phyloP scores from a whole-genome alignment of 2,329 filamentous ascomycete genomes.

The Monosporascus sp. region DNA sequence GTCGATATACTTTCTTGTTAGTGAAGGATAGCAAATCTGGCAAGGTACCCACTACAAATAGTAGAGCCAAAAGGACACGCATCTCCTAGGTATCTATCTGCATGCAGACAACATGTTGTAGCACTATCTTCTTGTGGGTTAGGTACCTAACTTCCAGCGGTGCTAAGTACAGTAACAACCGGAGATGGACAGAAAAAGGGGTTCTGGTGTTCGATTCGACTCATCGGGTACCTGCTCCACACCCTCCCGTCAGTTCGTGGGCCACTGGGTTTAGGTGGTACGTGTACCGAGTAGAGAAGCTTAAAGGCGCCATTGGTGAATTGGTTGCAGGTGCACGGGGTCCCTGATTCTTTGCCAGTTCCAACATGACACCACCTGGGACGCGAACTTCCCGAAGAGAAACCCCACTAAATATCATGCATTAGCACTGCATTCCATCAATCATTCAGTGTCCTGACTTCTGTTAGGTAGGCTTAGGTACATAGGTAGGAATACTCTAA shows the following conservation, averaged over 20 bases:
- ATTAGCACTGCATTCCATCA: neutral
- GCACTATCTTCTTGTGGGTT: too few species aligned
- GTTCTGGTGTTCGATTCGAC: neutral
- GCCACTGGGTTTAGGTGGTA: neutral
- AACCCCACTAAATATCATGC: neutral
- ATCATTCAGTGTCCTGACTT: neutral
- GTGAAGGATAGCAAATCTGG: too few species aligned
- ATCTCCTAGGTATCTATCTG: too few species aligned
- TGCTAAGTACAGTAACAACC: neutral
- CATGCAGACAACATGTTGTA: too few species aligned
- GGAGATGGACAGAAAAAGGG: neutral
- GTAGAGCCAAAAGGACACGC: too few species aligned
- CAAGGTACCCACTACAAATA: too few species aligned
- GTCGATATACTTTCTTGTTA: too few species aligned
- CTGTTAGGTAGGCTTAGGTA: neutral
- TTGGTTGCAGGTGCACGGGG: neutral
- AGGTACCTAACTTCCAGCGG: too few species aligned
- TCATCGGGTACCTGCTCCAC: neutral
- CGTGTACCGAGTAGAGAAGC: neutral
- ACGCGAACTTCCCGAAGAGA: neutral
- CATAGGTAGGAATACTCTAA: too few species aligned
- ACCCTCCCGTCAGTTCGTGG: neutral
- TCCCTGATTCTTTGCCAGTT: neutral
- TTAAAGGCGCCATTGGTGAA: neutral
- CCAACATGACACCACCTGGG: neutral